Conservation (phyloP, 2,329 filamentous ascomycete species). For the Stachybotrys chlorohalonatus region DNA sequence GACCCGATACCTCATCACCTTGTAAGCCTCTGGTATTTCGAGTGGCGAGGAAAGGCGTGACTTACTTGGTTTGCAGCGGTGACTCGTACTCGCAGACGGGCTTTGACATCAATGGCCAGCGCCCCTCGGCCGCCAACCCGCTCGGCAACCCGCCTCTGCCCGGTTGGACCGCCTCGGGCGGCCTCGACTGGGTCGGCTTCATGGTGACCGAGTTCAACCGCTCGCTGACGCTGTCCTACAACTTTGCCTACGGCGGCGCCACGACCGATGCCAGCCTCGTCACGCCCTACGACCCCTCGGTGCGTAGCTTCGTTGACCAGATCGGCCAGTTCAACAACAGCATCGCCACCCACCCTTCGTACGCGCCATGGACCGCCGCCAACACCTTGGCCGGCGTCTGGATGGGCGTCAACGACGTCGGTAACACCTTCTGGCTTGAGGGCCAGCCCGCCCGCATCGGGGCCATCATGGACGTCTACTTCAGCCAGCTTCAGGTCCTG, state of each 20-base stretch:
- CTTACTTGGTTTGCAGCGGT: constrained; percentile 9
- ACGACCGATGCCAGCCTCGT: constrained; percentile 43
- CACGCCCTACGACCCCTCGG: constrained; percentile 41
- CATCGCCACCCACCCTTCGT: constrained; percentile 18
- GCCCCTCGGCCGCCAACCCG: constrained; percentile 45
- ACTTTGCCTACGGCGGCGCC: constrained; percentile 45
- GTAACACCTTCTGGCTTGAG: constrained; percentile 31
- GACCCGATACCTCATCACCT: constrained; percentile 10
- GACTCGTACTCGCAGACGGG: constrained; percentile 28
- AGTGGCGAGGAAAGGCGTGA: neutral
- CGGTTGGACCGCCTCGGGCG: constrained; percentile 38
- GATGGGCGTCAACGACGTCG: constrained; percentile 49
- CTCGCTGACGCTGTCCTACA: constrained; percentile 36
- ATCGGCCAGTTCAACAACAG: constrained; percentile 17
- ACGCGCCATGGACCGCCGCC: constrained; percentile 29
- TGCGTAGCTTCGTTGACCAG: constrained; percentile 13
- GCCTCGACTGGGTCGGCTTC: constrained; percentile 42
- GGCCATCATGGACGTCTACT: constrained; percentile 33
- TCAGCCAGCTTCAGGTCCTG: constrained; percentile 31
- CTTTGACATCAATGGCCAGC: constrained; percentile 41
- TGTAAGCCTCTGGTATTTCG: constrained; percentile 3
- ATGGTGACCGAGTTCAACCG: constrained; percentile 37
- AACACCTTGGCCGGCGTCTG: constrained; percentile 38
- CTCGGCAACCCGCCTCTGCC: constrained; percentile 53
- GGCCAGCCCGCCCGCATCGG: constrained; percentile 23